Conservation (phyloP, 345 rosid species). For the Arabidopsis arenosa region DNA sequence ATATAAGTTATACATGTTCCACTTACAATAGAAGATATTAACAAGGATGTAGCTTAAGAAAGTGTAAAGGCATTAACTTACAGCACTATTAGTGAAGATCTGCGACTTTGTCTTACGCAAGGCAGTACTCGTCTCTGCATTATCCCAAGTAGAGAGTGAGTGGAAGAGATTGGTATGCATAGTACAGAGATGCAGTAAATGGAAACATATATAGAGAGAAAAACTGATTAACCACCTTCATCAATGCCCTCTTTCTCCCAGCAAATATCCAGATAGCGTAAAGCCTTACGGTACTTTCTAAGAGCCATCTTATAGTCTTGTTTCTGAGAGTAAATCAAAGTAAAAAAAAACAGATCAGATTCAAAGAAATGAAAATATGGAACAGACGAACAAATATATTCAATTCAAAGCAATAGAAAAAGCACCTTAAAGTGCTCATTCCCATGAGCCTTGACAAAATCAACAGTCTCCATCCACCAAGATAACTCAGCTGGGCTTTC, state of each 20-base stretch:
- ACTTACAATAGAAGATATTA: constrained; percentile 5
- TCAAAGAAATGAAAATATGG: background rate
- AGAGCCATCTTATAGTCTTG: constrained; percentile 96
- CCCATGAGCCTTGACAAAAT: constrained; percentile 72
- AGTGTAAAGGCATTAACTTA: constrained; percentile 48
- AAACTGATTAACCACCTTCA: constrained; percentile 58
- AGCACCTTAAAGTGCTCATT: constrained; percentile 81
- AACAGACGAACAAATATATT: background rate
- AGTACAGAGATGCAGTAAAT: constrained; percentile 1
- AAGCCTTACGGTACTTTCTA: constrained; percentile 85
- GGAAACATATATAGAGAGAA: constrained; percentile 13
- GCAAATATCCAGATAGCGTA: constrained; percentile 85
- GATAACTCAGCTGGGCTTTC: constrained; percentile 63
- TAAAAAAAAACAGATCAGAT: background rate
- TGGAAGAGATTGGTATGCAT: constrained; percentile 9
- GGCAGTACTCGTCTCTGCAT: constrained; percentile 70
- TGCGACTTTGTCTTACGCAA: constrained; percentile 90
- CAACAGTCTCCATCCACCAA: constrained; percentile 95
- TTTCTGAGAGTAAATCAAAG: constrained; percentile 51
- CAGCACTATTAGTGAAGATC: constrained; percentile 90
- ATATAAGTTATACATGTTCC: background rate
- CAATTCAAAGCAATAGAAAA: background rate
- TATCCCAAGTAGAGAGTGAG: constrained; percentile 25
- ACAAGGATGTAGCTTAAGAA: background rate
- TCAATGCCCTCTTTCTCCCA: constrained; percentile 98